Evolutionary conservation across 1,284 basidiomycete genomes (phyloP), one percentile per base, ranked within the genome.

Genomic region (Coriolopsis trogii): DNA sequence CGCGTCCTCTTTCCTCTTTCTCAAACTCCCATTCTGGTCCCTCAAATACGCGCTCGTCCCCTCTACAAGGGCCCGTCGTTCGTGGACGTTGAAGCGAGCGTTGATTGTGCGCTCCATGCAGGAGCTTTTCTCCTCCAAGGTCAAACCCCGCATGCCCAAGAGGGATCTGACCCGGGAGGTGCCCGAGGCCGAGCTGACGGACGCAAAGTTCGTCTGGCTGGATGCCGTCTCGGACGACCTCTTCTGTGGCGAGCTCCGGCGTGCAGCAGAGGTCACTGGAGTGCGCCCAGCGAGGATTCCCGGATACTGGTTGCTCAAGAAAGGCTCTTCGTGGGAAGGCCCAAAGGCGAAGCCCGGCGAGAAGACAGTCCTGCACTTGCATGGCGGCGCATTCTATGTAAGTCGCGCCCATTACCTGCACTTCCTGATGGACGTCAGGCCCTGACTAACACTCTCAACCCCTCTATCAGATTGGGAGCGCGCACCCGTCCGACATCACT

Each of bases 291-390:
- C 50, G 16, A 56, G 61, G 12, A 67, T 72, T 7, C 69, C 72
- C 4, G 74, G 68, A 5, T 77, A 73, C 55, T 75, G 73, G 73
- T 59, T 68, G 16, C 62, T 67, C 44, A 51, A 53, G 25, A 59
- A 63, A 21, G 54, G 56, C n/a, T 16, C 34, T 12, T 41, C 56
- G n/a, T 51, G 48, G 29, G 16, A 37, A 21, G 33, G 60, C 20
- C 65, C 60, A 5, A 57, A 60, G 7, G 62, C 71, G 0, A 53
- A 33, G 23, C 61, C 61, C 0, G 69, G 67, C 9, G 73, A 76
- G 43, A 82, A 80, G 58, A 75, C 82, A 5, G 46, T 81, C 1
- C 75, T 78, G 56, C 63, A 67, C 30, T 61, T 84, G 1, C 82
- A 85, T 57, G 82, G 82, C 36, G 78, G 42, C n/a, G 75, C 67